Evolutionary conservation across 164 flowering plant genomes (phyloP).

Genomic region (Aristolochia fimbriata): DNA sequence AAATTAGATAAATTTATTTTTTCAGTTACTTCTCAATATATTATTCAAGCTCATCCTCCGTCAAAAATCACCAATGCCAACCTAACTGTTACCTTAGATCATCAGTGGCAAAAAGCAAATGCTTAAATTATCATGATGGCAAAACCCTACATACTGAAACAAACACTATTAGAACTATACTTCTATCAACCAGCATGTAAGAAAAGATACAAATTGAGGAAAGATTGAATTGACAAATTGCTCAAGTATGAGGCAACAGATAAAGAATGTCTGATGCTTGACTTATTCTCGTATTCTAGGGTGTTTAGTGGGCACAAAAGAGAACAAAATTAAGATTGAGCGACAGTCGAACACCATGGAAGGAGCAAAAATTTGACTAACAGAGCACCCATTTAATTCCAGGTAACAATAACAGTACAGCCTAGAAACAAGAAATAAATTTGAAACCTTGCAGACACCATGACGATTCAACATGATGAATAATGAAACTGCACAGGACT

Average conservation of each 20-base stretch:
- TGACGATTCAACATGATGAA: too few relatives aligned
- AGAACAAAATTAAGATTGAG: too few relatives aligned
- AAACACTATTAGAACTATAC: constrained; percentile 14
- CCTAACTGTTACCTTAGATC: constrained; percentile 14
- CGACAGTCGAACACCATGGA: background rate
- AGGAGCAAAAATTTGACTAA: background rate
- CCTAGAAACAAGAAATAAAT: too few relatives aligned
- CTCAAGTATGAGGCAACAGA: too few relatives aligned
- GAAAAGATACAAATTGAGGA: background rate
- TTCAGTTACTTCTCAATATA: background rate
- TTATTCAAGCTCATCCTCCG: background rate
- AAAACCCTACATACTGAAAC: constrained; percentile 24
- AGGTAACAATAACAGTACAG: background rate
- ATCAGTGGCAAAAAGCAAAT: constrained; percentile 26
- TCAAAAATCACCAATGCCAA: constrained; percentile 8
- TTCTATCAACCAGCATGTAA: too few relatives aligned
- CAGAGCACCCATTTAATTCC: background rate
- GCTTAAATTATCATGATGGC: constrained; percentile 21
- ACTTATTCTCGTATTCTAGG: background rate
- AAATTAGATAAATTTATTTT: background rate
- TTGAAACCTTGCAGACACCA: too few relatives aligned
- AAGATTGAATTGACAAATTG: constrained; percentile 11
- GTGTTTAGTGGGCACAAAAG: too few relatives aligned
- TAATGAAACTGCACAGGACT: too few relatives aligned
- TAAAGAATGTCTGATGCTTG: too few relatives aligned